phyloP scores from a whole-genome alignment of 2,329 filamentous ascomycete species.

The Epichloe uncinata region DNA sequence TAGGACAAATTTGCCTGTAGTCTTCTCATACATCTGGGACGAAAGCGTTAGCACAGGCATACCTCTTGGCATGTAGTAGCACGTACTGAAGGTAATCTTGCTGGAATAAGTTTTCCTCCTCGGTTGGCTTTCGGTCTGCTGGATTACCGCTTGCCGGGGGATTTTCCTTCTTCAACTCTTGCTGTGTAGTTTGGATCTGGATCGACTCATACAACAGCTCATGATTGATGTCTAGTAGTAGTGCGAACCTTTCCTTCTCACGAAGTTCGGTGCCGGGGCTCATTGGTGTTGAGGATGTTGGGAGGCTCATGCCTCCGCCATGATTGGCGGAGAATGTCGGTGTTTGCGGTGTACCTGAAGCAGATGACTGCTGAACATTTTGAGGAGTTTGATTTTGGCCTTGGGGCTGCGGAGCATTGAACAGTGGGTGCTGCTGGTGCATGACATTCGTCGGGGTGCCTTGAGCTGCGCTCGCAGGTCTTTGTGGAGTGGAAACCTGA shows the following conservation, averaged over 20 bases:
- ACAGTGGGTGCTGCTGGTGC: conserved; percentile 15
- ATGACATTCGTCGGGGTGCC: conserved; percentile 12
- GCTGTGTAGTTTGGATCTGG: conserved; percentile 39
- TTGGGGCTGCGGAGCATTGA: conserved; percentile 22
- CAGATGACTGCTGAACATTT: conserved; percentile 19
- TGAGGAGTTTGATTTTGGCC: conserved; percentile 23
- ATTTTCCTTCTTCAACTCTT: conserved; percentile 38
- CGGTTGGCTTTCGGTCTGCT: conserved; percentile 31
- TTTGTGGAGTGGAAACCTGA: conserved; percentile 12
- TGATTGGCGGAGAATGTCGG: conserved; percentile 40
- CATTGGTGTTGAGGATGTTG: conserved; percentile 30
- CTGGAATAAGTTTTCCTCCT: conserved; percentile 37
- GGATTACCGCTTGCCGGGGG: conserved; percentile 16
- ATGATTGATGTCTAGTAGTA: conserved; percentile 64
- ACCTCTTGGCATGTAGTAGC: not conserved
- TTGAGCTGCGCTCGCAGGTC: conserved; percentile 13
- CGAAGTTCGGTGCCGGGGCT: conserved; percentile 39
- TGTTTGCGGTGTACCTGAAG: conserved; percentile 41
- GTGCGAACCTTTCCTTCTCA: conserved; percentile 43
- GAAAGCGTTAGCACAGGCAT: conserved; percentile 11
- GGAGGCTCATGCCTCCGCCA: conserved; percentile 25
- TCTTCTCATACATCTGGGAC: conserved; percentile 62
- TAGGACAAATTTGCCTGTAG: conserved; percentile 77
- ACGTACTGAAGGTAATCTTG: conserved; percentile 42
- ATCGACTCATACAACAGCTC: conserved; percentile 58